A percentile compares a stretch with the other conserved stretches of the same genome.
Conservation (phyloP, 352 stramenopile genomes). For the Detonula confervacea region DNA sequence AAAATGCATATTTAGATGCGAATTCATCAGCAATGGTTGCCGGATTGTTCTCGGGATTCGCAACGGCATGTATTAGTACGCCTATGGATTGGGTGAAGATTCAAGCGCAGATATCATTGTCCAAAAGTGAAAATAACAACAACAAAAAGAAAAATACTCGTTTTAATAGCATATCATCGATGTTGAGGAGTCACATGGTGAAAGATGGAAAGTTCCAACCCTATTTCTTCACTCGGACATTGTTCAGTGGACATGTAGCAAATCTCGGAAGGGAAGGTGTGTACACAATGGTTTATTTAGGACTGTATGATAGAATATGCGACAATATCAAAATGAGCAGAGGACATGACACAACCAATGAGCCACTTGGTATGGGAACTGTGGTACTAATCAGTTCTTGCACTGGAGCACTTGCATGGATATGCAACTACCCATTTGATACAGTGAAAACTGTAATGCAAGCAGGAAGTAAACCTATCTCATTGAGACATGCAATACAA, state of each 20-base stretch:
- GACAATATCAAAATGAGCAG: constrained; percentile 9
- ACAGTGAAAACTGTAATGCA: constrained; percentile 51
- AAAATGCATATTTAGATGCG: constrained; percentile 12
- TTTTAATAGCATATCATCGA: too few species aligned
- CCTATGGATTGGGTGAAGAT: constrained; percentile 62
- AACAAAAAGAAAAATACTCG: too few species aligned
- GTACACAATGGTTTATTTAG: constrained; percentile 67
- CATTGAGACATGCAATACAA: constrained; percentile 17
- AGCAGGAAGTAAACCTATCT: constrained; percentile 7
- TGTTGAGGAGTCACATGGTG: background rate
- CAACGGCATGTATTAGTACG: constrained; percentile 56
- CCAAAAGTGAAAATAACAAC: background rate
- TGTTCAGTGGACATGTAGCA: constrained; percentile 47
- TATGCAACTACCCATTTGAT: constrained; percentile 60
- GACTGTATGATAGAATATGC: constrained; percentile 42
- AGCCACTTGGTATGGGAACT: background rate
- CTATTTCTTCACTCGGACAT: background rate
- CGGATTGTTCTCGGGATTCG: constrained; percentile 56
- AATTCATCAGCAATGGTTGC: constrained; percentile 26
- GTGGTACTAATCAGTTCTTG: constrained; percentile 46
- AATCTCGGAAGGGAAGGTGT: constrained; percentile 60
- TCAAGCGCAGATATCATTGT: constrained; percentile 49
- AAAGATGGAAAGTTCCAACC: constrained; percentile 17
- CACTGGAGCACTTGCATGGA: constrained; percentile 51
- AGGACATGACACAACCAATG: background rate